A percentile compares a stretch with the other conserved stretches of the same genome.
phyloP scores from a whole-genome alignment of 2,329 filamentous ascomycete species.

The Colletotrichum coccodes region DNA sequence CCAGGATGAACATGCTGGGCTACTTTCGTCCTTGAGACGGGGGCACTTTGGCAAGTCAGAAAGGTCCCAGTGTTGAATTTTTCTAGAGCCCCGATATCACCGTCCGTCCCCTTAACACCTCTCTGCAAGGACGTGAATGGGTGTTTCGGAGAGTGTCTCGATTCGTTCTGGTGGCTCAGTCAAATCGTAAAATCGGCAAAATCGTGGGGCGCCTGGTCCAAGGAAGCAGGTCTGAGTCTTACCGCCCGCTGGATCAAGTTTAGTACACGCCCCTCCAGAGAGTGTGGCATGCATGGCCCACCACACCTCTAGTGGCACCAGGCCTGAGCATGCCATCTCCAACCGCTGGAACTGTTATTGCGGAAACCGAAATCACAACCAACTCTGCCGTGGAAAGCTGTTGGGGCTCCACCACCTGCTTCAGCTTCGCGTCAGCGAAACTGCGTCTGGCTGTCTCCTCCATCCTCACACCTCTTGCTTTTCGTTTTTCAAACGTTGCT shows the following conservation, averaged over 20 bases:
- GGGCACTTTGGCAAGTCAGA: not conserved
- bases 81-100: not conserved
- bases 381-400: slow-evolving; percentile 16
- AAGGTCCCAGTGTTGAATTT: not conserved
- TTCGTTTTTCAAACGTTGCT: not conserved
- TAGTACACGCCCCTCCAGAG: not conserved
- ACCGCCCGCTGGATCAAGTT: slow-evolving; percentile 20
- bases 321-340: not conserved
- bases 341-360: slow-evolving; percentile 28
- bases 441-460: slow-evolving; percentile 15
- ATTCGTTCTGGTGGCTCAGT: not conserved
- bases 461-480: not conserved
- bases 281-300: not conserved
- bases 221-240: not conserved
- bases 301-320: not conserved
- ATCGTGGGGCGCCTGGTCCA: slow-evolving; percentile 17
- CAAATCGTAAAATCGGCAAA: slow-evolving; percentile 24
- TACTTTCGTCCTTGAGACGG: not conserved
- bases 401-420: slow-evolving; percentile 20
- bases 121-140: not conserved
- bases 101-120: not conserved
- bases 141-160: not conserved
- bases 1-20: slow-evolving; percentile 61
- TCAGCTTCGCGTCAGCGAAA: slow-evolving; percentile 24
- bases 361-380: slow-evolving; percentile 12